Conservation (phyloP, 768 basidiomycete species). For the Coprinopsis sp. region DNA sequence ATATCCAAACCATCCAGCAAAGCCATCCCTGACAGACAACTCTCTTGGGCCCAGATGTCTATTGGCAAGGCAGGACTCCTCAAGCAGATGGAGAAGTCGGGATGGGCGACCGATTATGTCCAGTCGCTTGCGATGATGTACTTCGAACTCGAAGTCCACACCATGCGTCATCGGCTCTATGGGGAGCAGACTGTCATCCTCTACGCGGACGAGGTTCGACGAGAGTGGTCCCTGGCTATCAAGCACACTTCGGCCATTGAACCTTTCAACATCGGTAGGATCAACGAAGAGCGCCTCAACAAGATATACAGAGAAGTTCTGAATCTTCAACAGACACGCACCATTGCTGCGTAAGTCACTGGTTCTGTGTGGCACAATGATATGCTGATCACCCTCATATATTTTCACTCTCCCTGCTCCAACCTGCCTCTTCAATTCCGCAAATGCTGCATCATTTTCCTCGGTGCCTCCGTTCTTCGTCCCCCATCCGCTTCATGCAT, state of each 20-base stretch:
- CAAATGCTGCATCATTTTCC: too few relatives aligned
- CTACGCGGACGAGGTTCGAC: conserved; percentile 9
- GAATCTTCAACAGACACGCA: not conserved
- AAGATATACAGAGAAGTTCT: conserved; percentile 3
- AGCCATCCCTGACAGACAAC: conserved; percentile 10
- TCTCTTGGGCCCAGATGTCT: conserved; percentile 17
- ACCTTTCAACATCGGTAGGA: conserved; percentile 8
- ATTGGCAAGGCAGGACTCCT: conserved; percentile 14
- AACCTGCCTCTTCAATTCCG: too few relatives aligned
- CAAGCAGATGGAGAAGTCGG: not conserved
- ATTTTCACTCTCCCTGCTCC: too few relatives aligned
- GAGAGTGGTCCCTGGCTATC: conserved; percentile 12
- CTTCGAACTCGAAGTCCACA: conserved; percentile 12
- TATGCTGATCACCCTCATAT: not conserved
- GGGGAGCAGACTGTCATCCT: conserved; percentile 6
- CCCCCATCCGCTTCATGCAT: too few relatives aligned
- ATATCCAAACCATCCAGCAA: conserved; percentile 15
- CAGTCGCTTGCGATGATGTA: conserved; percentile 9
- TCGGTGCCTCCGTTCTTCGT: too few relatives aligned
- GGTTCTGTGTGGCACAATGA: not conserved
- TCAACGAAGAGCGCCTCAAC: conserved; percentile 4
- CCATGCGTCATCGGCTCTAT: not conserved
- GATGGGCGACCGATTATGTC: conserved; percentile 10
- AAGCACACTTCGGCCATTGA: not conserved
- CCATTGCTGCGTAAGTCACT: not conserved